A percentile compares a stretch with the other conserved stretches of the same genome.
phyloP scores from a whole-genome alignment of 192 early-diverging fungal genomes.

The Podila verticillata region DNA sequence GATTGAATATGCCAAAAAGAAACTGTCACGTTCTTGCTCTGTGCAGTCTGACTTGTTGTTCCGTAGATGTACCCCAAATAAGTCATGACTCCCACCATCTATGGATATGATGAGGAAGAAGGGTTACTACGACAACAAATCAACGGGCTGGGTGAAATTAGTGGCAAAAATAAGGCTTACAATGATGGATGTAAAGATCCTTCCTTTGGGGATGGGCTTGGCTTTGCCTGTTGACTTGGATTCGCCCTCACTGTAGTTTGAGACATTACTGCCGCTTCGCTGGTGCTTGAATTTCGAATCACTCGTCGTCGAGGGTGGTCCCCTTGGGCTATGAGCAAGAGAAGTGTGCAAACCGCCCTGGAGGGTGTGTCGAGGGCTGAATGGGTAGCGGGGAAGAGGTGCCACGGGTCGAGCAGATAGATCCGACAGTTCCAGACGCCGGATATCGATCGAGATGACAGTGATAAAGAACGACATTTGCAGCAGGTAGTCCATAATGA shows the following conservation, averaged over 20 bases:
- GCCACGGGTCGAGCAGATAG: constrained; percentile 18
- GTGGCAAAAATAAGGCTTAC: constrained; percentile 6
- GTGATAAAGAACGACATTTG: constrained; percentile 85
- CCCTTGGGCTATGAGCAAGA: neutral
- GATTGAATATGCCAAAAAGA: constrained; percentile 35
- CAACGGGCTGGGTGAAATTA: neutral
- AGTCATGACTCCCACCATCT: constrained; percentile 48
- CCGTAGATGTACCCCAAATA: constrained; percentile 49
- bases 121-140: neutral
- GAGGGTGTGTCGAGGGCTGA: constrained; percentile 31
- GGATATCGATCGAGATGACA: constrained; percentile 84
- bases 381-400: constrained; percentile 26
- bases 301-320: neutral
- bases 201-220: constrained; percentile 20
- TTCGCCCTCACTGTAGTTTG: constrained; percentile 25
- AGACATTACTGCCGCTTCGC: constrained; percentile 13
- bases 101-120: neutral
- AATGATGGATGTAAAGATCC: constrained; percentile 43
- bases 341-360: neutral
- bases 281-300: constrained; percentile 6
- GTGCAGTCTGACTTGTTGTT: constrained; percentile 22
- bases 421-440: constrained; percentile 67
- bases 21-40: neutral
- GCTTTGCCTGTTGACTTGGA: neutral
- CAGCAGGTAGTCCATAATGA: constrained; percentile 82